A percentile compares a stretch with the other conserved stretches of the same genome.
Evolutionary conservation across 2,329 filamentous ascomycete genomes (phyloP).

Genomic region (Ceratocystis variospora): DNA sequence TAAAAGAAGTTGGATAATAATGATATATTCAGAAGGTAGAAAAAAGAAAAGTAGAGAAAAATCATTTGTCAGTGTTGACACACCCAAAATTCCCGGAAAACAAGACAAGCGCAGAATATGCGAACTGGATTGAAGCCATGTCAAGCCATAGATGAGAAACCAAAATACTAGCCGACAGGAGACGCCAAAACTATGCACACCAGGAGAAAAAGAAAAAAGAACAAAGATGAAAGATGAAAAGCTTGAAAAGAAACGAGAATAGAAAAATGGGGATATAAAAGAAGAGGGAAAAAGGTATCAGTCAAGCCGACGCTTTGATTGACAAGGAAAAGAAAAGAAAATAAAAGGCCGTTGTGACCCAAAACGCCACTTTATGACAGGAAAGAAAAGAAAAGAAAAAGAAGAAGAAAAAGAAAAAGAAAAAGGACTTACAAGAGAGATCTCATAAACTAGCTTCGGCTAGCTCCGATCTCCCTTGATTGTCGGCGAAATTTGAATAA

Average conservation of each 20-base stretch:
- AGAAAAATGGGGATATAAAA: neutral
- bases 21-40: neutral
- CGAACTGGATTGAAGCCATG: neutral
- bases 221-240: neutral
- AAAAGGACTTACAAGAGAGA: conserved; percentile 16
- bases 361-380: conserved; percentile 14
- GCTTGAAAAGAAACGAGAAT: neutral
- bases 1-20: neutral
- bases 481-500: conserved; percentile 17
- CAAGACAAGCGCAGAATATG: neutral
- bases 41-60: neutral
- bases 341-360: conserved; percentile 12
- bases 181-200: conserved; percentile 8
- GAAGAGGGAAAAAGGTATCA: neutral
- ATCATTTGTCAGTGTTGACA: neutral
- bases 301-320: no score
- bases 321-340: conserved; percentile 16
- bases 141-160: neutral
- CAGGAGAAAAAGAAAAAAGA: neutral
- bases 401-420: conserved; percentile 11
- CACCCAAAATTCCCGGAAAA: neutral
- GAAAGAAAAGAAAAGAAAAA: conserved; percentile 10
- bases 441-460: conserved; percentile 7
- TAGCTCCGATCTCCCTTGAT: conserved; percentile 21
- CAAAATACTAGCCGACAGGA: neutral